Evolutionary conservation across 257 asterid species (phyloP).

Genomic region (Oldenlandia corymbosa): DNA sequence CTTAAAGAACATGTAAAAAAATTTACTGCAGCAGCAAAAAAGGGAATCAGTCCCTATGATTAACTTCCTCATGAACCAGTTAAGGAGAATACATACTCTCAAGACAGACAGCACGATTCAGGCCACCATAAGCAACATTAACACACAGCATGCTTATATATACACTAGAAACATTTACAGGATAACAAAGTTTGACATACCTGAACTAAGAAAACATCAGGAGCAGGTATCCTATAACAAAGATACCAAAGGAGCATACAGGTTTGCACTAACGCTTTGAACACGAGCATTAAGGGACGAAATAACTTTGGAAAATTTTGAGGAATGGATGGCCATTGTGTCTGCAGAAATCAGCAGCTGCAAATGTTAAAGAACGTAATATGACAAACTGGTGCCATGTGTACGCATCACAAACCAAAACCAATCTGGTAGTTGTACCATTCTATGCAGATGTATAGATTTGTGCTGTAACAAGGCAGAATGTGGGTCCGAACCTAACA

Average conservation of each 20-base stretch:
- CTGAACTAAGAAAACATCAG: slow-evolving; percentile 90
- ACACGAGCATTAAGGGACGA: slow-evolving; percentile 66
- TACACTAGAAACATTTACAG: no score
- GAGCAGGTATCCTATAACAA: slow-evolving; percentile 75
- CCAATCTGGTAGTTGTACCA: slow-evolving; percentile 46
- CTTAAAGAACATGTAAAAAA: background rate
- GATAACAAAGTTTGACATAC: slow-evolving; percentile 49
- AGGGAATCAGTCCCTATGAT: background rate
- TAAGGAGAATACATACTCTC: background rate
- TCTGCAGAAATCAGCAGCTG: slow-evolving; percentile 43
- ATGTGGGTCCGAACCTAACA: slow-evolving; percentile 83
- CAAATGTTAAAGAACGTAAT: slow-evolving; percentile 7
- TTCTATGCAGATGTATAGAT: slow-evolving; percentile 64
- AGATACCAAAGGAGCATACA: slow-evolving; percentile 88
- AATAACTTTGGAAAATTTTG: slow-evolving; percentile 59
- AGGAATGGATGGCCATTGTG: slow-evolving; percentile 68
- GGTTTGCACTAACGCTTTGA: slow-evolving; percentile 79
- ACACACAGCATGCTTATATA: no score
- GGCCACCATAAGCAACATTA: background rate
- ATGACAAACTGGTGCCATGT: background rate
- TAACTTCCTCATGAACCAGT: background rate
- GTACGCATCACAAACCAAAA: slow-evolving; percentile 11
- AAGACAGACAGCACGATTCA: background rate
- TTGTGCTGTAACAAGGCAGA: slow-evolving; percentile 60
- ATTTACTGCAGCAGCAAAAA: background rate